Conservation (phyloP, 148 eudicot genomes). For the Nyssa sinensis region DNA sequence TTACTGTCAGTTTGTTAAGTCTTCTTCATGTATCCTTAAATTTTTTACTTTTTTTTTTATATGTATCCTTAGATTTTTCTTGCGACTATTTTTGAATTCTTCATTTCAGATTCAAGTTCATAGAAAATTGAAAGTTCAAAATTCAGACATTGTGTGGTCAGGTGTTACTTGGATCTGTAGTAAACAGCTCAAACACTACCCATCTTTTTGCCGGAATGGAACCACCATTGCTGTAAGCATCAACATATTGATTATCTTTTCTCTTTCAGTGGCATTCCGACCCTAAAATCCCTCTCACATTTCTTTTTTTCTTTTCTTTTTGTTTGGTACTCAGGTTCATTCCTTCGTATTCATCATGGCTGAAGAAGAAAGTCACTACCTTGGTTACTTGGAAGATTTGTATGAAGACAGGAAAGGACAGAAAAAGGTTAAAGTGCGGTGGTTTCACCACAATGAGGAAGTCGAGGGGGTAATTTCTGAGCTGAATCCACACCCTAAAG, state of each 20-base stretch:
- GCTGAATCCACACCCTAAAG: conserved; percentile 22
- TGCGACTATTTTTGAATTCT: background rate
- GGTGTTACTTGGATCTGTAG: conserved; percentile 27
- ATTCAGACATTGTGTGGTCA: conserved; percentile 25
- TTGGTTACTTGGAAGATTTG: conserved; percentile 32
- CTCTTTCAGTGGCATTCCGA: background rate
- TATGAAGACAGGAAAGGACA: conserved; percentile 27
- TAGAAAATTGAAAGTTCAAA: conserved; percentile 28
- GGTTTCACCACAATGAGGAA: conserved; percentile 23
- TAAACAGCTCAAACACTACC: conserved; percentile 29
- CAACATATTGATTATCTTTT: background rate
- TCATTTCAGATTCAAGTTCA: conserved; percentile 26
- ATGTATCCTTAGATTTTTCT: background rate
- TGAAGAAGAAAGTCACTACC: conserved; percentile 17
- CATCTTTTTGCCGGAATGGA: conserved; percentile 21
- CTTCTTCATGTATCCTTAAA: background rate
- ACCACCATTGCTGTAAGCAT: conserved; percentile 23
- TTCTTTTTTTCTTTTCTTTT: background rate
- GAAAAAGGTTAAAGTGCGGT: conserved; percentile 30
- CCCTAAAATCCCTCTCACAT: background rate
- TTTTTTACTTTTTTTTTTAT: too few relatives aligned
- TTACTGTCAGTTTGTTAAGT: background rate
- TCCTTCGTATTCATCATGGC: conserved; percentile 31
- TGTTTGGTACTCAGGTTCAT: conserved; percentile 18
- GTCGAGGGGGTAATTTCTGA: conserved; percentile 10